Evolutionary conservation across 2,329 filamentous ascomycete genomes (phyloP).

Genomic region (Trichoderma atroviride): DNA sequence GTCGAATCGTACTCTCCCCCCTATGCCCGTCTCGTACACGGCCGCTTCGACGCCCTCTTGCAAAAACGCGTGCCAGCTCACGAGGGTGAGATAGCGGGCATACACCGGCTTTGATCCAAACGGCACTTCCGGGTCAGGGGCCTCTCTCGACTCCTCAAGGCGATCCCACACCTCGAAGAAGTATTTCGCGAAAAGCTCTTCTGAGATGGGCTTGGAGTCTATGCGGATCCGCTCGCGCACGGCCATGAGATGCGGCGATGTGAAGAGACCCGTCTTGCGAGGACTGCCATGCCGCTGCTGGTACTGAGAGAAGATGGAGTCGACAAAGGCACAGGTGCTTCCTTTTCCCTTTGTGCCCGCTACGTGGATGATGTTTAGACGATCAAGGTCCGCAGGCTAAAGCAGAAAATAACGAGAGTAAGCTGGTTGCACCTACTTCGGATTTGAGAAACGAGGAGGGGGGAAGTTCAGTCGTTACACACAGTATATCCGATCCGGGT

Average conservation of each 20-base stretch:
- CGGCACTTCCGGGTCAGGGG: slow-evolving; percentile 38
- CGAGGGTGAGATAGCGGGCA: slow-evolving; percentile 64
- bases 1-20: slow-evolving; percentile 71
- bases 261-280: slow-evolving; percentile 64
- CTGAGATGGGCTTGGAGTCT: slow-evolving; percentile 59
- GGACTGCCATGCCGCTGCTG: slow-evolving; percentile 41
- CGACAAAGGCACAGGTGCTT: slow-evolving; percentile 69
- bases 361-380: slow-evolving; percentile 69
- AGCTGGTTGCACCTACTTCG: neutral
- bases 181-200: slow-evolving; percentile 62
- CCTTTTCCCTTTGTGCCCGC: slow-evolving; percentile 80
- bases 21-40: slow-evolving; percentile 68
- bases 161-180: slow-evolving; percentile 70
- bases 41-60: slow-evolving; percentile 63
- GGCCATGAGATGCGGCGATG: slow-evolving; percentile 68
- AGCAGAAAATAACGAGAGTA: neutral
- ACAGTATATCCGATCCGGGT: slow-evolving; percentile 74
- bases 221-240: slow-evolving; percentile 70
- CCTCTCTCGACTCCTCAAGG: slow-evolving; percentile 45
- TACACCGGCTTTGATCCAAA: slow-evolving; percentile 56
- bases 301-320: slow-evolving; percentile 62
- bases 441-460: neutral
- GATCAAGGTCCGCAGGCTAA: slow-evolving; percentile 53
- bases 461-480: slow-evolving; percentile 27
- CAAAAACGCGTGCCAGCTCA: slow-evolving; percentile 69